Evolutionary conservation across 345 rosid genomes (phyloP).

Genomic region (Pistacia vera): DNA sequence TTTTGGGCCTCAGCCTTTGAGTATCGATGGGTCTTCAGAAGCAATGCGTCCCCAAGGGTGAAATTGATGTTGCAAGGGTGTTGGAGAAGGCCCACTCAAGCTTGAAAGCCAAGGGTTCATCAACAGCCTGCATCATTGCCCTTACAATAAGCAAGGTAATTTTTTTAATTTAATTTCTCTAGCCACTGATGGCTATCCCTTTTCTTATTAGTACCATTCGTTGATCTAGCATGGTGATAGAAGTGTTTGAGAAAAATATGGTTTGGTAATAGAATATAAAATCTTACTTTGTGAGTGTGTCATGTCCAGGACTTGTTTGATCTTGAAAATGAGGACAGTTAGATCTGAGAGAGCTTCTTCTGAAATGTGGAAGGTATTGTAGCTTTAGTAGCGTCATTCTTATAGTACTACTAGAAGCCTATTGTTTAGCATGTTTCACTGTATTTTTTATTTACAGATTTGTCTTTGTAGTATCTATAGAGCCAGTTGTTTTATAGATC

Average conservation of each 20-base stretch:
- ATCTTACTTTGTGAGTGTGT: not conserved
- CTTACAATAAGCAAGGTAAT: slow-evolving; percentile 66
- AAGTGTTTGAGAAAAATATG: not conserved
- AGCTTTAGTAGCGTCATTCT: slow-evolving; percentile 5
- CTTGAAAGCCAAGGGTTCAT: slow-evolving; percentile 84
- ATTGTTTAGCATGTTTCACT: not conserved
- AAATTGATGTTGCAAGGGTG: slow-evolving; percentile 71
- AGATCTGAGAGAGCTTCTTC: slow-evolving; percentile 64
- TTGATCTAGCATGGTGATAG: not conserved
- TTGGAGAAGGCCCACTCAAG: slow-evolving; percentile 85
- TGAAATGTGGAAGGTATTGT: slow-evolving; percentile 64
- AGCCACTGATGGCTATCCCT: not conserved
- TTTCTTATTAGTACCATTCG: not conserved
- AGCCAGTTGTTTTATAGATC: slow-evolving; percentile 1
- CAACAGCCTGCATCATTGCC: slow-evolving; percentile 91
- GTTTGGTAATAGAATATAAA: slow-evolving; percentile 3
- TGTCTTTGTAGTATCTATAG: not conserved
- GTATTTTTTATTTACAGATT: not conserved
- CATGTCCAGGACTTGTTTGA: slow-evolving; percentile 51
- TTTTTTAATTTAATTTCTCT: slow-evolving; percentile 6
- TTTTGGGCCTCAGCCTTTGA: not conserved
- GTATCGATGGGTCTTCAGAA: not conserved
- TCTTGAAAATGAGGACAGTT: slow-evolving; percentile 61
- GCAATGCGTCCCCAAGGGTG: slow-evolving; percentile 40
- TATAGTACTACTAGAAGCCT: not conserved